Conservation (phyloP, 1,139 yeast species). For the Pichia sorboxylosa region DNA sequence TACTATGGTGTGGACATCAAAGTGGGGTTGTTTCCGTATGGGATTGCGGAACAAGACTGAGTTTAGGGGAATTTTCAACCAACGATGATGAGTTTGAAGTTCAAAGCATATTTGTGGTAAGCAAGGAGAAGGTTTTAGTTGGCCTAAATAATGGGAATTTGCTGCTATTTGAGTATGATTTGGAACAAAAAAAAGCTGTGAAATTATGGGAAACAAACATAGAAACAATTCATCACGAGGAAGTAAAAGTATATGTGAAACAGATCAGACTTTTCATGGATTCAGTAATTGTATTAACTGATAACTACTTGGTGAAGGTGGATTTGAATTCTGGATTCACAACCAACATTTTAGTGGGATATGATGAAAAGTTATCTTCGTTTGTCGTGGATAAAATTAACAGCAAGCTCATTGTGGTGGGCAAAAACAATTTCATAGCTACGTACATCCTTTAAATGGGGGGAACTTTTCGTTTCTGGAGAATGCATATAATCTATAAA, state of each 20-base stretch:
- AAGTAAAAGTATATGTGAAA: slow-evolving; percentile 2
- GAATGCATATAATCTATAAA: not conserved
- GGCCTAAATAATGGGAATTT: slow-evolving; percentile 10
- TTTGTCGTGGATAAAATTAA: slow-evolving; percentile 2
- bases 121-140: slow-evolving; percentile 2
- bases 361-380: slow-evolving; percentile 4
- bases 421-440: too few species aligned
- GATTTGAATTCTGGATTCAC: slow-evolving; percentile 5
- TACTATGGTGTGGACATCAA: slow-evolving; percentile 34
- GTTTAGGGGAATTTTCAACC: slow-evolving; percentile 15
- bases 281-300: slow-evolving; percentile 4
- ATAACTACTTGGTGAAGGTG: slow-evolving; percentile 5
- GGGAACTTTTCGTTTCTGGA: not conserved
- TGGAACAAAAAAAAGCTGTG: not conserved
- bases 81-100: slow-evolving; percentile 2
- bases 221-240: slow-evolving; percentile 1
- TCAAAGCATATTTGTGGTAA: slow-evolving; percentile 1
- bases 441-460: too few species aligned
- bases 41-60: slow-evolving; percentile 23
- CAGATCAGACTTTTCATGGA: slow-evolving; percentile 1
- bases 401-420: slow-evolving; percentile 6
- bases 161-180: slow-evolving; percentile 3
- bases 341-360: slow-evolving; percentile 8
- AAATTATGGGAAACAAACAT: slow-evolving; percentile 8
- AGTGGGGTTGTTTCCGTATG: slow-evolving; percentile 34